phyloP scores from a whole-genome alignment of 1,139 yeast species.

The Zygotorulaspora mrakii region DNA sequence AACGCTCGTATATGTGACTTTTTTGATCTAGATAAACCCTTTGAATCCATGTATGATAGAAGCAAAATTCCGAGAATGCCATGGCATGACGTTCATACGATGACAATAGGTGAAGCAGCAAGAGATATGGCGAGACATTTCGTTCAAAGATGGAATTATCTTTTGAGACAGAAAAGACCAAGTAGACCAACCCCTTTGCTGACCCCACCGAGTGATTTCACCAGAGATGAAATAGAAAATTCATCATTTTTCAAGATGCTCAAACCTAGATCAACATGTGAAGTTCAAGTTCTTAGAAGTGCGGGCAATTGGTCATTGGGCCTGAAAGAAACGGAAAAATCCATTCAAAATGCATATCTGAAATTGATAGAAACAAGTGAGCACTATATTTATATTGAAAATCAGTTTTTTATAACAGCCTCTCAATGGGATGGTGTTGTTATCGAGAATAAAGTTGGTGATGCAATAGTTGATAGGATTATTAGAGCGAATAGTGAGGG shows the following conservation, averaged over 20 bases:
- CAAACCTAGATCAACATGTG: slow-evolving; percentile 68
- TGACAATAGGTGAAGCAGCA: slow-evolving; percentile 93
- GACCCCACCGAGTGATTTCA: slow-evolving; percentile 87
- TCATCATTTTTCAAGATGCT: slow-evolving; percentile 46
- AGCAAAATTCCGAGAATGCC: slow-evolving; percentile 88
- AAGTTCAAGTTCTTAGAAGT: slow-evolving; percentile 82
- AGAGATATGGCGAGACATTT: slow-evolving; percentile 91
- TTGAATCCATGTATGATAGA: slow-evolving; percentile 89
- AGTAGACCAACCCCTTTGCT: slow-evolving; percentile 88
- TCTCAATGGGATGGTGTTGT: slow-evolving; percentile 82
- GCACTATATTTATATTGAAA: slow-evolving; percentile 90
- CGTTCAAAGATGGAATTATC: slow-evolving; percentile 96
- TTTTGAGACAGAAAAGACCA: slow-evolving; percentile 88
- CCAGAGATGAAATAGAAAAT: slow-evolving; percentile 61
- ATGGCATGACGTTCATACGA: slow-evolving; percentile 99
- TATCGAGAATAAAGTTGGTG: slow-evolving; percentile 87
- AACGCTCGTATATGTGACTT: slow-evolving; percentile 93
- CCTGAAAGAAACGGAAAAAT: slow-evolving; percentile 73
- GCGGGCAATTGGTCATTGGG: slow-evolving; percentile 94
- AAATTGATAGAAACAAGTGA: slow-evolving; percentile 87
- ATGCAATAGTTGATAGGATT: slow-evolving; percentile 92
- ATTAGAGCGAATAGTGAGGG: slow-evolving; percentile 78
- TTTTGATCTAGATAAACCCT: slow-evolving; percentile 73
- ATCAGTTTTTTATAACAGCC: slow-evolving; percentile 88
- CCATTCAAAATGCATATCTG: slow-evolving; percentile 89